Evolutionary conservation across 169 alveolate genomes (phyloP), one percentile per base, ranked within the genome.

Genomic region (Plasmodium vivax): DNA sequence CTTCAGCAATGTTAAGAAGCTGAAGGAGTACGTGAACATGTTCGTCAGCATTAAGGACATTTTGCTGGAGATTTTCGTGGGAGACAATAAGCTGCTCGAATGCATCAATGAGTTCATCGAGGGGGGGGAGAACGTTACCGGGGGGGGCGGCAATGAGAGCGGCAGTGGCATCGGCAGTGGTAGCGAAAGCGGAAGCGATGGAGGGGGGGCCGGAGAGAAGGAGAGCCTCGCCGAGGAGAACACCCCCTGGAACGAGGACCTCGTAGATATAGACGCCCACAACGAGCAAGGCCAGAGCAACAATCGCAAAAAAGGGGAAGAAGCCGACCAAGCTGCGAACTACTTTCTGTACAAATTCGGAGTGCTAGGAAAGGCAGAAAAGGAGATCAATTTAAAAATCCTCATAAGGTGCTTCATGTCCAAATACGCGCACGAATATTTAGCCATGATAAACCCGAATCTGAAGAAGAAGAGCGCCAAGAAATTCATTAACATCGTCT

Each of bases 331-430:
- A 27, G 30, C 32, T 1, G 27, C 68, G 2, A 45, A 54, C 43
- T 58, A 82, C 23, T 92, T 41, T 82, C 43, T 92, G 62, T 92
- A 92, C 34, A 92, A 92, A 72, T 92, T 92, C 7, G 95, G 95
- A n/a, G 38, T 92, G 36, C 32, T 82, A 34, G 95, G 95, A 68
- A 92, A 82, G 32, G 92, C 85, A 43, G 95, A 92, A 82, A 92
- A 92, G 47, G 95, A 92, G 41, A 92, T 92, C 27, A 92, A 83
- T 72, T 71, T 92, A 56, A 92, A 92, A 83, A 71, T 92, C 54
- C 75, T 92, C 45, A 92, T 92, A 56, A 92, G 92, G 19, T 92
- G 95, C 32, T 92, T 92, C 84, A 92, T 92, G 95, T 92, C 95
- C 4, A 92, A 82, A 62, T 92, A 51, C 75, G 95, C 95, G 30